Evolutionary conservation across 1,139 yeast species (phyloP).

Genomic region (Pneumocystis murina): DNA sequence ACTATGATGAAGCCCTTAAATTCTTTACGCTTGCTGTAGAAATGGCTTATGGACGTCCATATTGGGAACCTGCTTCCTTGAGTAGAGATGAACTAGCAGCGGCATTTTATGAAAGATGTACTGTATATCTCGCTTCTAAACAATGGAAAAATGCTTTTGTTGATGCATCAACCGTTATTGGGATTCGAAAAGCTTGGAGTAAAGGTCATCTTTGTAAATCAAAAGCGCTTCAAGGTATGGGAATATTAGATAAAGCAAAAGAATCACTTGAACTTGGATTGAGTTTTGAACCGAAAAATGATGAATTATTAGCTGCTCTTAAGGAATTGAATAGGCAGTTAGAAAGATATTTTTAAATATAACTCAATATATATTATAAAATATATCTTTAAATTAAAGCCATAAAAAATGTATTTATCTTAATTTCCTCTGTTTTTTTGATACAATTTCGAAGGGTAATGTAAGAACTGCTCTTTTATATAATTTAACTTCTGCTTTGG

Average conservation of each 20-base stretch:
- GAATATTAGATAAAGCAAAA: constrained; percentile 56
- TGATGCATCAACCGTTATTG: constrained; percentile 65
- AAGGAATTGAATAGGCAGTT: constrained; percentile 19
- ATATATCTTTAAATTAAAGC: background rate
- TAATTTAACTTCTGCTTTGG: constrained; percentile 46
- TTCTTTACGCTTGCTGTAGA: constrained; percentile 66
- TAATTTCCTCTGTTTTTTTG: background rate
- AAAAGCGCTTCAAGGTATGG: constrained; percentile 53
- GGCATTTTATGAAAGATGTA: constrained; percentile 68
- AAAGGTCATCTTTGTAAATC: constrained; percentile 77
- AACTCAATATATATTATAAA: background rate
- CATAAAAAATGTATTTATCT: background rate
- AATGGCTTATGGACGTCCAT: constrained; percentile 63
- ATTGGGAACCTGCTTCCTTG: constrained; percentile 72
- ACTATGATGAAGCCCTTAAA: constrained; percentile 56
- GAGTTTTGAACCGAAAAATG: constrained; percentile 27
- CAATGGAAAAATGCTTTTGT: constrained; percentile 59
- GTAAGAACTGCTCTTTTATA: constrained; percentile 69
- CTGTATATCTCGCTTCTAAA: constrained; percentile 53
- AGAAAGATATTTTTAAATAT: constrained; percentile 4
- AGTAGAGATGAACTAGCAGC: constrained; percentile 63
- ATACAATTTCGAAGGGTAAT: constrained; percentile 62
- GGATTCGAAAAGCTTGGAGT: constrained; percentile 48
- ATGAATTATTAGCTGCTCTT: constrained; percentile 26
- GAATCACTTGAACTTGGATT: constrained; percentile 68